Base-by-base conservation (phyloP, 2,329 filamentous ascomycete species). In the Onygena corvina region DNA sequence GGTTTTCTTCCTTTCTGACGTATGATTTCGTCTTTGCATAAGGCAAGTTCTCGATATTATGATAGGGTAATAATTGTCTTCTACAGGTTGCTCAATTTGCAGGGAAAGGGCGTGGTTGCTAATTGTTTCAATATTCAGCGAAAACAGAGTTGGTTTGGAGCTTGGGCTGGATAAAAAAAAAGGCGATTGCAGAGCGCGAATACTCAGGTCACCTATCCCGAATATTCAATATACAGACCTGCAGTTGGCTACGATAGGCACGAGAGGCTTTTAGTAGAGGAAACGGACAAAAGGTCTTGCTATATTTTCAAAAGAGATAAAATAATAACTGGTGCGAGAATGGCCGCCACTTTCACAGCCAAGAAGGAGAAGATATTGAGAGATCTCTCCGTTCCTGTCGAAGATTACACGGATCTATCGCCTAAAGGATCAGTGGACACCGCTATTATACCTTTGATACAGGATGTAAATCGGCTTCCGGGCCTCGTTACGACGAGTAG, bases 401-500 rank as follows among this genome's bases (percentile, higher is more conserved):
- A 72, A 3, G 76, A 84, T 52, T 94, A 94, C 66, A 77, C 79
- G 34, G 90, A 95, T 66, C 75, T 83, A 5, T 94, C 86, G 1
- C 89, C 90, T 2, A 95, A 95, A 69, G 90, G 89, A 12, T 84
- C 81, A 0, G 77, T 96, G 16, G 90, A 96, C 64, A 77, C 71
- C 44, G 83, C 80, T 0, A 88, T 96, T 56, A 76, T 82, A 42
- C 74, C 81, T 18, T 71, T 95, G 48, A 88, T 96, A 53, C 74
- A 76, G 46, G 79, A 84, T 56, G 83, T 96, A 63, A 96, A 96
- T 65, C 64, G 59, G 1, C 61, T 83, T 4, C 76, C 81, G 1
- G 87, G 86, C 1, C 76, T 89, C 34, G 87, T 93, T 29, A 95
- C 90, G 1, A 95, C 89, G 2, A 94, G 88, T 67, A 94, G 88